phyloP scores from a whole-genome alignment of 176 grass and related monocot species.

The Guadua angustifolia region DNA sequence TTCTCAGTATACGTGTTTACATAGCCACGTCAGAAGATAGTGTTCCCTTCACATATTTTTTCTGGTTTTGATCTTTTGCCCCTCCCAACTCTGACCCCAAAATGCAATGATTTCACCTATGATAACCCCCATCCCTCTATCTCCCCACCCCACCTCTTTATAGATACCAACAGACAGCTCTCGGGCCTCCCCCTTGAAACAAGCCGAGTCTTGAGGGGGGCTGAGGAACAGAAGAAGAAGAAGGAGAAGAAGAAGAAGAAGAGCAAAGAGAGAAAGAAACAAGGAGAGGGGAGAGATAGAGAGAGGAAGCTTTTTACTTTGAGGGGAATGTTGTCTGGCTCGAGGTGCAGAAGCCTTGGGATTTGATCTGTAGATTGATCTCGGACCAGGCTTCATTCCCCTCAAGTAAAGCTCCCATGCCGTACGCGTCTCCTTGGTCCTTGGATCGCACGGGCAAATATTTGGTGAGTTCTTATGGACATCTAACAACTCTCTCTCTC shows the following conservation, averaged over 20 bases:
- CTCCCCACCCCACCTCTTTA: slow-evolving; percentile 9
- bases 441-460: neutral
- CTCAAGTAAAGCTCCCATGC: slow-evolving; percentile 51
- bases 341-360: slow-evolving; percentile 41
- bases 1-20: slow-evolving; percentile 21
- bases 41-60: neutral
- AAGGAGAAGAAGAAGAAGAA: neutral
- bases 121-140: slow-evolving; percentile 31
- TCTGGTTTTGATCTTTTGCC: slow-evolving; percentile 22
- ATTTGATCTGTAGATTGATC: slow-evolving; percentile 54
- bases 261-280: slow-evolving; percentile 4
- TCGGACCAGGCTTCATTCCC: slow-evolving; percentile 99
- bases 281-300: neutral
- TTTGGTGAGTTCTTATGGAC: slow-evolving; percentile 34
- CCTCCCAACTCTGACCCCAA: neutral
- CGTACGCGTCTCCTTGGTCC: neutral
- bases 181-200: slow-evolving; percentile 29
- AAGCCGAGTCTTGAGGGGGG: slow-evolving; percentile 21
- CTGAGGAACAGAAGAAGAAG: neutral
- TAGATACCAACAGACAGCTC: slow-evolving; percentile 44
- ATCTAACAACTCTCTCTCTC: neutral
- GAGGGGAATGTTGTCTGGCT: slow-evolving; percentile 71
- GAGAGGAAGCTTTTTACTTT: slow-evolving; percentile 45
- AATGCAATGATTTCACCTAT: slow-evolving; percentile 45
- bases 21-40: slow-evolving; percentile 27